Evolutionary conservation across 1,284 basidiomycete species (phyloP).

Genomic region (Apiotrichum mycotoxinovorans): DNA sequence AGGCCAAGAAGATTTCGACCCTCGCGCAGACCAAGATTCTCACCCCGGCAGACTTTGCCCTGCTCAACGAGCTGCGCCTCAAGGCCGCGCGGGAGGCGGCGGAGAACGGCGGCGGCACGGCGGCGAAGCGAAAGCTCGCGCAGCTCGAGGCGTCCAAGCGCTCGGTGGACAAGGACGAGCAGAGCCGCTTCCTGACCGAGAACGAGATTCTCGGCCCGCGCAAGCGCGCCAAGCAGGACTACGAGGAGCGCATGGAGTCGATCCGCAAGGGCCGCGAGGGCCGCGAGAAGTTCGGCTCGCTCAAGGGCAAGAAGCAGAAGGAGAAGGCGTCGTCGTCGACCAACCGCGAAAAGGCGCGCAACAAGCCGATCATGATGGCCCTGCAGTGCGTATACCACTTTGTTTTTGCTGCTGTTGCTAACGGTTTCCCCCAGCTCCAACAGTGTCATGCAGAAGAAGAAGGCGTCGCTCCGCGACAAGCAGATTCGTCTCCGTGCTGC

Average conservation of each 20-base stretch:
- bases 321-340: constrained; percentile 74
- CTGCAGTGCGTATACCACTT: constrained; percentile 59
- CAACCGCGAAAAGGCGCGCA: constrained; percentile 81
- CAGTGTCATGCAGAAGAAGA: constrained; percentile 68
- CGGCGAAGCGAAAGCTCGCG: constrained; percentile 82
- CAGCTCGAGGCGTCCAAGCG: constrained; percentile 68
- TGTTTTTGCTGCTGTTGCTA: not conserved
- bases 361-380: constrained; percentile 93
- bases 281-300: constrained; percentile 87
- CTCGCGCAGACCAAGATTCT: constrained; percentile 66
- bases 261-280: constrained; percentile 92
- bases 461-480: constrained; percentile 79
- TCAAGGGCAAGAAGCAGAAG: constrained; percentile 84
- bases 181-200: constrained; percentile 76
- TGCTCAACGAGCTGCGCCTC: constrained; percentile 84
- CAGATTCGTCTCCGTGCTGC: constrained; percentile 46
- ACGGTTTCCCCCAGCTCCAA: constrained; percentile 35
- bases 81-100: constrained; percentile 73
- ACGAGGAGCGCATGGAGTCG: constrained; percentile 88
- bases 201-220: constrained; percentile 87
- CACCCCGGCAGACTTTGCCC: constrained; percentile 93
- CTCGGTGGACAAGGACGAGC: constrained; percentile 51
- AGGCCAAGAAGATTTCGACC: constrained; percentile 48
- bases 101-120: constrained; percentile 66
- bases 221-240: constrained; percentile 90